These are phyloP conservation scores for Heimioporus punctisporus DNA, from an alignment of 1,284 basidiomycete genomes.

Conservation along the genomic window DNA sequence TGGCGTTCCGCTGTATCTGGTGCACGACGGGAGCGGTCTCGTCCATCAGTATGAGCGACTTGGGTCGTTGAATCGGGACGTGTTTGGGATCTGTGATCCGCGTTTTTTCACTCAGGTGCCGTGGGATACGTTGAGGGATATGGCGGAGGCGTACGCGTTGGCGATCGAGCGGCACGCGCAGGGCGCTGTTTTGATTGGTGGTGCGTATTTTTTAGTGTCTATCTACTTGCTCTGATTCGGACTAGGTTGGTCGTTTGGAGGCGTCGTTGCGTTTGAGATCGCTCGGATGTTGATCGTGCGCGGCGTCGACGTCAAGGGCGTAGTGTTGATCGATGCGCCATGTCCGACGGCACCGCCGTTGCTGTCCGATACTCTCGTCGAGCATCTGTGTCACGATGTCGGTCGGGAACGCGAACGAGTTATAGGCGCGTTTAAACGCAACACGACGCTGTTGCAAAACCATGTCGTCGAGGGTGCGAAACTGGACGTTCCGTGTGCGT, in stretches of 20 bases:
- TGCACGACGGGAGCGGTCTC: conserved; percentile 75
- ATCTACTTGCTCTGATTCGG: neutral
- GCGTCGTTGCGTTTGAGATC: conserved; percentile 67
- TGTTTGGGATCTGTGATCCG: conserved; percentile 67
- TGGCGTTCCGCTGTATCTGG: conserved; percentile 53
- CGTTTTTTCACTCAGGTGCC: conserved; percentile 42
- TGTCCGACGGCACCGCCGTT: conserved; percentile 49
- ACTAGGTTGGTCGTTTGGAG: conserved; percentile 78
- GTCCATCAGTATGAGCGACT: conserved; percentile 54
- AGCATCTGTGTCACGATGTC: conserved; percentile 20
- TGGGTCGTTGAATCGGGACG: conserved; percentile 44
- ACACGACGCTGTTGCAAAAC: conserved; percentile 45
- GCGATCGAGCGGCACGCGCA: conserved; percentile 36
- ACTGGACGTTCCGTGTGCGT: too few relatives aligned
- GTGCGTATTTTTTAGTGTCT: conserved; percentile 36
- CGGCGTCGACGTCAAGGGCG: too few relatives aligned
- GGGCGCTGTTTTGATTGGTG: conserved; percentile 49
- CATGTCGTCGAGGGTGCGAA: too few relatives aligned
- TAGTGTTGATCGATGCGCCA: conserved; percentile 70
- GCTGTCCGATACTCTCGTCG: conserved; percentile 52
- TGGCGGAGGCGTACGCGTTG: conserved; percentile 54
- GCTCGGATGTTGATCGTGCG: conserved; percentile 49
- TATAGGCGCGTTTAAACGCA: conserved; percentile 44
- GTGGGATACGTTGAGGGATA: conserved; percentile 51
- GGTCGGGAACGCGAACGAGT: conserved; percentile 20